Base-by-base conservation (phyloP, 1,284 basidiomycete genomes). In the Irpex sp. region DNA sequence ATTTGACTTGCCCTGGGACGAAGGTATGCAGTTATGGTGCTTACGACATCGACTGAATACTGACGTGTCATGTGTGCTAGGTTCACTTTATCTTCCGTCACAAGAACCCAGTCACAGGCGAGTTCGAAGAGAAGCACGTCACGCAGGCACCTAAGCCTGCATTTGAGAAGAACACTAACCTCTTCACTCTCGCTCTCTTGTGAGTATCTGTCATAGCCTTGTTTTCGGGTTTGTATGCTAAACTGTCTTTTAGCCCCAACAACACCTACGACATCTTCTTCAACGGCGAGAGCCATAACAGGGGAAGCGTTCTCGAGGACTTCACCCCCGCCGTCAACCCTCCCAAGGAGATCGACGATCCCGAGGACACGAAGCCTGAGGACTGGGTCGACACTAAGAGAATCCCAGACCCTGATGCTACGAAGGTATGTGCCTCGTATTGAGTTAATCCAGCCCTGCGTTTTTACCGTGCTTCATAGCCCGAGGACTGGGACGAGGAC, bases 41-140 rank as follows among this genome's bases (percentile, higher is more conserved):
- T 60, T 31, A 13, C 13, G 19, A 58, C 59, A 36, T 21, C 19
- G 37, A 51, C 61, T 65, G 44, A n/a, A 19, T 61, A 11, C 21
- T 21, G 58, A 44, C 51, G 44, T 21, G 49, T 17, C n/a, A 9
- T 55, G 47, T 51, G 60, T 51, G 34, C 1, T 71, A 93, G 92
- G 82, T 97, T 62, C 96, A 98, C 84, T 97, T 98, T 78, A 98
- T 98, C 80, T 97, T 98, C 92, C 92, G 95, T 72, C 91, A 97
- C 85, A 89, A 91, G 82, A 96, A 89, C 83, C 96, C 96, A 51
- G 82, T 91, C 68, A 93, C 91, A 57, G 93, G 93, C 71, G 93
- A 96, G 75, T 88, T 85, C 70, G 97, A 98, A 80, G 97, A 99
- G 88, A 98, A 99, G 81, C 97, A 99, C 79, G 87, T 98, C 67